These are phyloP conservation scores for Suhomyces tanzawaensis DNA, from an alignment of 805 yeast species.

Conservation along the genomic window DNA sequence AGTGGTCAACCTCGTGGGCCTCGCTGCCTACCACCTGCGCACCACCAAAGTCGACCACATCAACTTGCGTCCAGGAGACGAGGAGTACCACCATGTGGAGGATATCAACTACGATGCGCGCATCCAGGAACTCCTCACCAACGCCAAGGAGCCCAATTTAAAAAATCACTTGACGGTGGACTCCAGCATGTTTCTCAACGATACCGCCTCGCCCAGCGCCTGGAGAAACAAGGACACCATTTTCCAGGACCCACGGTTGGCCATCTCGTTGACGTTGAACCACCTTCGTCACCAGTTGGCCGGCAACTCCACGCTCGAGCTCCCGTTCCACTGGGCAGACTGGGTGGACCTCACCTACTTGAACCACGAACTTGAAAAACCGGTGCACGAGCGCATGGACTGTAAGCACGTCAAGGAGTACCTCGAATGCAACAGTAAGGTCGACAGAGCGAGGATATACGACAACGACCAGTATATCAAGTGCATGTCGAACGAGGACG, in stretches of 20 bases:
- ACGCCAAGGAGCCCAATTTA: neutral
- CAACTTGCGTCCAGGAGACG: neutral
- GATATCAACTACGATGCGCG: neutral
- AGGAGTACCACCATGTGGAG: neutral
- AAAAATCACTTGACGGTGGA: neutral
- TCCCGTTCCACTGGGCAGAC: constrained; percentile 28
- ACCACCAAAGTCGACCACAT: neutral
- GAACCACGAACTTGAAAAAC: constrained; percentile 8
- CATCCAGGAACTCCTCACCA: neutral
- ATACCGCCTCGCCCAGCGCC: constrained; percentile 10
- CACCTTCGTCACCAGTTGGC: constrained; percentile 4
- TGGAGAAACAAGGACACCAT: constrained; percentile 19
- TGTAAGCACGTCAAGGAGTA: constrained; percentile 14
- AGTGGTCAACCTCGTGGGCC: neutral
- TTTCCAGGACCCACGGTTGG: constrained; percentile 22
- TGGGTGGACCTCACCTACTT: constrained; percentile 21
- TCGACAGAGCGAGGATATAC: neutral
- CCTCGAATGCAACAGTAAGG: constrained; percentile 8
- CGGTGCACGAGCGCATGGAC: constrained; percentile 1
- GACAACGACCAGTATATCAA: constrained; percentile 6
- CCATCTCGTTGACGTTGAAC: constrained; percentile 15
- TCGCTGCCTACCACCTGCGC: neutral
- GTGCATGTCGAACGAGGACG: constrained; percentile 18
- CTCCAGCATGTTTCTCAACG: neutral
- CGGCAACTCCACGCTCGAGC: too few relatives aligned